Conservation (phyloP, 2,329 filamentous ascomycete genomes). For the Xylaria multiplex region DNA sequence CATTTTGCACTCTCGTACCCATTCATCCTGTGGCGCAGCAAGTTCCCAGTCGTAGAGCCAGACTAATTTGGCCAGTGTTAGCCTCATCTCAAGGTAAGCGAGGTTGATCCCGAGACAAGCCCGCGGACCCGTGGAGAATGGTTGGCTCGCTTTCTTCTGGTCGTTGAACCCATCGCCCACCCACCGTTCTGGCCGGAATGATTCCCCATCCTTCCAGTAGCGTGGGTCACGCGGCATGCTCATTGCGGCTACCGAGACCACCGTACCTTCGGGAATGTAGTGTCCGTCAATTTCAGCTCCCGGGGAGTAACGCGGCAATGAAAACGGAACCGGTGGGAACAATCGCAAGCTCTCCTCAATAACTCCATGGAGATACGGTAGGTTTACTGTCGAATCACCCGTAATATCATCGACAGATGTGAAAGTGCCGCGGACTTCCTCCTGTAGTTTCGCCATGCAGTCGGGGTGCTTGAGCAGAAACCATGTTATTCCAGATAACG, state of each 20-base stretch:
- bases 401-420: constrained; percentile 49
- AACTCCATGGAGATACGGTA: constrained; percentile 51
- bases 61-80: constrained; percentile 52
- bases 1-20: constrained; percentile 48
- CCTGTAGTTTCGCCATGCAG: constrained; percentile 51
- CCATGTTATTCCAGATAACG: constrained; percentile 52
- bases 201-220: constrained; percentile 36
- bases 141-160: constrained; percentile 39
- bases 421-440: constrained; percentile 56
- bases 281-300: constrained; percentile 36
- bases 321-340: constrained; percentile 49
- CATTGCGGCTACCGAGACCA: constrained; percentile 29
- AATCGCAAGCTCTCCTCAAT: constrained; percentile 51
- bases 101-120: constrained; percentile 45
- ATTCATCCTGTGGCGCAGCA: constrained; percentile 48
- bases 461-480: constrained; percentile 52
- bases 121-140: constrained; percentile 40
- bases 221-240: constrained; percentile 28
- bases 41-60: constrained; percentile 53
- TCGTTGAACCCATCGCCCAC: constrained; percentile 37
- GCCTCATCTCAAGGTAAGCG: constrained; percentile 53
- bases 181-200: constrained; percentile 44
- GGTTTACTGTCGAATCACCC: constrained; percentile 41
- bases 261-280: constrained; percentile 37
- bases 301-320: constrained; percentile 43